Conservation (phyloP, 768 basidiomycete genomes). For the Rubroboletus satanas region DNA sequence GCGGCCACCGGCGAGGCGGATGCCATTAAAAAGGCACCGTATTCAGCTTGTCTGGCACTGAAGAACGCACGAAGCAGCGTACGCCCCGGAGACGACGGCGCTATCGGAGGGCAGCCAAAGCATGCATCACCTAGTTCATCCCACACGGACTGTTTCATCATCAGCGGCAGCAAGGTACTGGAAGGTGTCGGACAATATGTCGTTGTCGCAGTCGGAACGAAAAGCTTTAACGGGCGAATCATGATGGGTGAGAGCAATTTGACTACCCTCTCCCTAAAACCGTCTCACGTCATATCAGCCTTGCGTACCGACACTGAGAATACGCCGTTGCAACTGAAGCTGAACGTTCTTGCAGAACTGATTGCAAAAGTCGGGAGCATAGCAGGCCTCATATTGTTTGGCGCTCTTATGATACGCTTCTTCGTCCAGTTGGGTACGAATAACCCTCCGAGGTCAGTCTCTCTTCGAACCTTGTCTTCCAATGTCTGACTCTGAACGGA, state of each 20-base stretch:
- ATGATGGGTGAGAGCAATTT: constrained; percentile 77
- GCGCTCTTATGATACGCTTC: constrained; percentile 87
- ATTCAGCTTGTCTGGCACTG: constrained; percentile 64
- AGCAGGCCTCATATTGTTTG: constrained; percentile 80
- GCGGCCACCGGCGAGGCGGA: constrained; percentile 97
- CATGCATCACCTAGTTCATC: constrained; percentile 17
- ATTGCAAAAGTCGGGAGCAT: constrained; percentile 88
- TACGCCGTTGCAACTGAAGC: constrained; percentile 90
- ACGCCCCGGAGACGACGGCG: constrained; percentile 20
- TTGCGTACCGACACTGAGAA: constrained; percentile 82
- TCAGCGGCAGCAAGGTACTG: constrained; percentile 88
- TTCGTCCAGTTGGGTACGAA: constrained; percentile 78
- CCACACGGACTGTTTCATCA: constrained; percentile 88
- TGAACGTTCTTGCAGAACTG: constrained; percentile 90
- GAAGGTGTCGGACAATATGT: constrained; percentile 95
- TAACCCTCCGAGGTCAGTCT: constrained; percentile 51
- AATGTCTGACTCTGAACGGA: constrained; percentile 7
- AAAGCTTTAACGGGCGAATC: constrained; percentile 93
- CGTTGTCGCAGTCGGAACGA: constrained; percentile 86
- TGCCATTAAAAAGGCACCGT: constrained; percentile 84
- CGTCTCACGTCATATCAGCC: constrained; percentile 42
- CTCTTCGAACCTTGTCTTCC: background rate
- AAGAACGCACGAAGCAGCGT: constrained; percentile 31
- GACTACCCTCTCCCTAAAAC: background rate
- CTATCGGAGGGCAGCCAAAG: constrained; percentile 23